A percentile compares a stretch with the other conserved stretches of the same genome.
These are phyloP conservation scores for Lotus japonicus DNA, from an alignment of 306 rosid species.

Conservation along the genomic window DNA sequence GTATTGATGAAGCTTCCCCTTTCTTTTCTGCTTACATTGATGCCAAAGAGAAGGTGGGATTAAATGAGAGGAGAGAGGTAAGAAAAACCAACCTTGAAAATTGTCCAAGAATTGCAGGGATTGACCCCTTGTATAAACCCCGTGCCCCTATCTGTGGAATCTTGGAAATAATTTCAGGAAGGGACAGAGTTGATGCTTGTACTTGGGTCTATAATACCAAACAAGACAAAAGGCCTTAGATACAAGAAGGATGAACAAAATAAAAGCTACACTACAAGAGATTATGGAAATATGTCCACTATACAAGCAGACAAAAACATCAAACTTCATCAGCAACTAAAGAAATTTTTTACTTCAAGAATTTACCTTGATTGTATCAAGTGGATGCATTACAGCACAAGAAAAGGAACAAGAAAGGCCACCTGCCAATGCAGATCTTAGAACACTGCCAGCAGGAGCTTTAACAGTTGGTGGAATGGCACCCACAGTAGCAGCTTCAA, in stretches of 20 bases:
- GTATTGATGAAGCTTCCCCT: too few species aligned
- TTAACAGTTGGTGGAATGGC: constrained; percentile 82
- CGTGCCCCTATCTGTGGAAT: too few species aligned
- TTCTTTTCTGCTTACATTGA: too few species aligned
- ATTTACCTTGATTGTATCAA: constrained; percentile 87
- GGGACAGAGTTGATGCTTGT: constrained; percentile 81
- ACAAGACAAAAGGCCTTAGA: constrained; percentile 12
- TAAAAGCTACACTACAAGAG: not conserved
- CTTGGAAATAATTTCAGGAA: constrained; percentile 56
- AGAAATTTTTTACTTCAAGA: constrained; percentile 12
- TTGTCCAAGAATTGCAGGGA: too few species aligned
- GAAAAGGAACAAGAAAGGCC: constrained; percentile 98
- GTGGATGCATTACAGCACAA: constrained; percentile 81
- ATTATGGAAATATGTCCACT: too few species aligned
- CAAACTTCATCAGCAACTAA: not conserved
- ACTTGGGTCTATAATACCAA: constrained; percentile 71
- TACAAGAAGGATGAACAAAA: not conserved
- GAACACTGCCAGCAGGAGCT: constrained; percentile 88
- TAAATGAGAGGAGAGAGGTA: too few species aligned
- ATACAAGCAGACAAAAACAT: not conserved
- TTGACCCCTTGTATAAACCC: too few species aligned
- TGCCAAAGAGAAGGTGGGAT: too few species aligned
- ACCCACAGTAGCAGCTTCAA: constrained; percentile 98
- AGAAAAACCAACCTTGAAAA: too few species aligned
- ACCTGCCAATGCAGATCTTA: constrained; percentile 98